Conservation (phyloP, 2,329 filamentous ascomycete genomes). For the Ophiocordyceps australis region DNA sequence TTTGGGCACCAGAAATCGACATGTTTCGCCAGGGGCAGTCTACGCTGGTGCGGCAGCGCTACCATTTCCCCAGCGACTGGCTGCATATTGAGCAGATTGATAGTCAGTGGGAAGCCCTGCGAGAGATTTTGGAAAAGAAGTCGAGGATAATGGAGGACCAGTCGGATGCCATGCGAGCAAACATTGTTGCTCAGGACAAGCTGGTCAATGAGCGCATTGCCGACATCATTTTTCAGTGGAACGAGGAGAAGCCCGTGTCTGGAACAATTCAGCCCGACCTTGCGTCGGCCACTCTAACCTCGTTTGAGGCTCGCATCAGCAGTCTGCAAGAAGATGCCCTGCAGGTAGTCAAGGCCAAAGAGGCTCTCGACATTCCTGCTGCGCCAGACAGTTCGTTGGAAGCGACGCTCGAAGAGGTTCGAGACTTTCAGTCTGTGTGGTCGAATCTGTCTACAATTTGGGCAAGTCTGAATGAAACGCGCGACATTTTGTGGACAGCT, state of each 20-base stretch:
- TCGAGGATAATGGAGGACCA: constrained; percentile 93
- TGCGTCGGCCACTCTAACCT: constrained; percentile 63
- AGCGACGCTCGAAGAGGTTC: constrained; percentile 85
- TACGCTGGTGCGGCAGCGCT: constrained; percentile 76
- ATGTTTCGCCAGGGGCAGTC: constrained; percentile 92
- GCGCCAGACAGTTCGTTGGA: constrained; percentile 64
- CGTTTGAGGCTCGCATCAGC: constrained; percentile 73
- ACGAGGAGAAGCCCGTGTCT: constrained; percentile 91
- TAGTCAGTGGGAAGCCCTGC: constrained; percentile 84
- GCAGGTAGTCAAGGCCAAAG: constrained; percentile 92
- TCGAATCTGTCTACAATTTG: constrained; percentile 88
- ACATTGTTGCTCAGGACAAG: constrained; percentile 87
- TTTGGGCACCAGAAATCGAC: constrained; percentile 91
- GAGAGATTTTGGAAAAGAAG: constrained; percentile 82
- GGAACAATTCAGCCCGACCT: constrained; percentile 82
- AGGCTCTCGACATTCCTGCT: constrained; percentile 78
- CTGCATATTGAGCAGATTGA: constrained; percentile 91
- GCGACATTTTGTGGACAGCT: constrained; percentile 85
- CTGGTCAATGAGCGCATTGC: constrained; percentile 76
- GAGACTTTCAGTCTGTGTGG: constrained; percentile 99
- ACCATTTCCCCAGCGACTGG: constrained; percentile 89
- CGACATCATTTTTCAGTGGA: constrained; percentile 77
- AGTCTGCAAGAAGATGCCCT: constrained; percentile 74
- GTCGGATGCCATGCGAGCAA: constrained; percentile 82
- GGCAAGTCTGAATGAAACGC: constrained; percentile 85